These are phyloP conservation scores for Nemophila menziesii DNA, from an alignment of 257 asterid species.

Conservation along the genomic window DNA sequence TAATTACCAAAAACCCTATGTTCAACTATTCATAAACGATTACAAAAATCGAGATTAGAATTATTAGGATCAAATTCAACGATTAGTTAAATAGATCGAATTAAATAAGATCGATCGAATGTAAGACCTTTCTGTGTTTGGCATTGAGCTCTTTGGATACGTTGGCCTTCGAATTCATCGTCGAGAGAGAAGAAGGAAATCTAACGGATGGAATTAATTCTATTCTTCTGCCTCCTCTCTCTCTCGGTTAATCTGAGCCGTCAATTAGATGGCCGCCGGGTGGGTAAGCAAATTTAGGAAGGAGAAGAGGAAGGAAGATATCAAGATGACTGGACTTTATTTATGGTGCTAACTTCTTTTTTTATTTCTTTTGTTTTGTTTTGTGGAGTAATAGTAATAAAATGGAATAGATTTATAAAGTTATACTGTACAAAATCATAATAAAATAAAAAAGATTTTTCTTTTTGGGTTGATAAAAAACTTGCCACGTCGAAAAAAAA, in stretches of 20 bases:
- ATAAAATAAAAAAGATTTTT: no score
- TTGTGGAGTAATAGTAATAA: not conserved
- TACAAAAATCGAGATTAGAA: not conserved
- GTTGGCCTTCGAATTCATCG: constrained; percentile 91
- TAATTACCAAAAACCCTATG: not conserved
- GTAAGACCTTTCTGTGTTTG: constrained; percentile 73
- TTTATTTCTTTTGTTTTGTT: no score
- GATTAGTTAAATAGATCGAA: not conserved
- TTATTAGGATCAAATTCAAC: not conserved
- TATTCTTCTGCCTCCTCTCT: constrained; percentile 12
- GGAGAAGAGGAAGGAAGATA: not conserved
- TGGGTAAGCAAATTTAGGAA: not conserved
- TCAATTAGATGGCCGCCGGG: constrained; percentile 11
- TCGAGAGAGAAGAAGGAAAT: constrained; percentile 12
- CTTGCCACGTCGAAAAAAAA: no score
- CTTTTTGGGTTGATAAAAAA: no score
- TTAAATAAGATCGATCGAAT: not conserved
- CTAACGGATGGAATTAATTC: not conserved
- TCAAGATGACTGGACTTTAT: not conserved
- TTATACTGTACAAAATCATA: no score
- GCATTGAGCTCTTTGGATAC: constrained; percentile 97
- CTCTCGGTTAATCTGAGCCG: constrained; percentile 3
- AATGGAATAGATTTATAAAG: no score
- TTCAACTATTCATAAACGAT: not conserved
- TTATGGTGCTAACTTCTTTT: not conserved